phyloP scores from a whole-genome alignment of 306 rosid genomes.

The Luffa acutangula region DNA sequence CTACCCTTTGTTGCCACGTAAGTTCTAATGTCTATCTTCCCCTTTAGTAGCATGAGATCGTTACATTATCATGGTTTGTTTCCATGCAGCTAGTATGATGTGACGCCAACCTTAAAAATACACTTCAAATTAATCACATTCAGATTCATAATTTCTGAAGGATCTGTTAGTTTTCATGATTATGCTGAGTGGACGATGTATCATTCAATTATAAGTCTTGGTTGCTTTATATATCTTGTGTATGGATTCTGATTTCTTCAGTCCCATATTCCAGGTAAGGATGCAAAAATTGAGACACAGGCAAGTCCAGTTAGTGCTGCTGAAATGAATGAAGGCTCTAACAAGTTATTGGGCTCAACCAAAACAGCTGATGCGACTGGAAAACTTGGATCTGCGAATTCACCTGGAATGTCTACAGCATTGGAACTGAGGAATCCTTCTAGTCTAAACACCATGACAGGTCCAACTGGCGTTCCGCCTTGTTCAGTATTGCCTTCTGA shows the following conservation, averaged over 20 bases:
- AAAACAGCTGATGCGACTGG: constrained; percentile 25
- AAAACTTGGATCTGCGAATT: constrained; percentile 38
- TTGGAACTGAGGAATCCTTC: constrained; percentile 55
- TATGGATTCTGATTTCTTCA: background rate
- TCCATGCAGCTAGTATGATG: background rate
- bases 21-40: background rate
- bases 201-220: background rate
- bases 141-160: background rate
- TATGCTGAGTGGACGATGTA: background rate
- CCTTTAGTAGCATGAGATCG: background rate
- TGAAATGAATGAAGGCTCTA: constrained; percentile 26
- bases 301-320: constrained; percentile 25
- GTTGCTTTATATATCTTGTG: background rate
- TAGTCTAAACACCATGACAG: constrained; percentile 25
- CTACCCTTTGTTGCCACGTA: background rate
- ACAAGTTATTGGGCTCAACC: constrained; percentile 19
- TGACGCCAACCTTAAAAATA: background rate
- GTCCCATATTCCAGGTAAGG: constrained; percentile 34
- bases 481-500: constrained; percentile 58
- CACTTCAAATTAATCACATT: background rate
- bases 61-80: background rate
- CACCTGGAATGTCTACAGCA: constrained; percentile 51
- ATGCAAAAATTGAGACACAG: constrained; percentile 45
- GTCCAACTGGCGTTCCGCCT: constrained; percentile 23
- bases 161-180: background rate